Percentiles rank a stretch among this genome's conserved stretches.
phyloP scores from a whole-genome alignment of 139 green algal species.

The Tetradesmus obliquus region DNA sequence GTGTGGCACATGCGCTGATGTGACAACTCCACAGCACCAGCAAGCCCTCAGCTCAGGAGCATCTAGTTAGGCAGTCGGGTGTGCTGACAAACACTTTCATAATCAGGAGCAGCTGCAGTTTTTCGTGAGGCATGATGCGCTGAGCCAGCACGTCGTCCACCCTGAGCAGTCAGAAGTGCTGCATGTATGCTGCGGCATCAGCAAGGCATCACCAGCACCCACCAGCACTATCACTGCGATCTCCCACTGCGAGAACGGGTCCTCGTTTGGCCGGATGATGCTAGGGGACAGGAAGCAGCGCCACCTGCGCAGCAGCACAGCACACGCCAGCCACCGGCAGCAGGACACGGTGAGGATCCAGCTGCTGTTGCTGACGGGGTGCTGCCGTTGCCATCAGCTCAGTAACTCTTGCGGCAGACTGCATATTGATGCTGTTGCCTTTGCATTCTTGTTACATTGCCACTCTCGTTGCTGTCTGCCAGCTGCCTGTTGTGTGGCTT shows the following conservation, averaged over 20 bases:
- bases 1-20: neutral
- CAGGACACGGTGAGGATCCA: neutral
- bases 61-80: too few relatives aligned
- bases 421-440: too few relatives aligned
- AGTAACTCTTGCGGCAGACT: neutral
- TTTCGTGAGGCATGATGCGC: too few relatives aligned
- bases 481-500: too few relatives aligned
- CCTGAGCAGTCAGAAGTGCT: too few relatives aligned
- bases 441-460: too few relatives aligned
- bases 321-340: neutral
- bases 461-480: too few relatives aligned
- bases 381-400: neutral
- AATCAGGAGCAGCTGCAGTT: too few relatives aligned
- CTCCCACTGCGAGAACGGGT: constrained; percentile 46
- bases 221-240: constrained; percentile 46
- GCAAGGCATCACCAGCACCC: neutral
- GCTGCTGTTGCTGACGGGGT: neutral
- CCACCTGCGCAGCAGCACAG: constrained; percentile 31
- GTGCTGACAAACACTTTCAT: too few relatives aligned
- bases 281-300: constrained; percentile 40
- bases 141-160: too few relatives aligned
- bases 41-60: too few relatives aligned
- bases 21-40: neutral
- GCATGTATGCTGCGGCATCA: neutral
- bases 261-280: constrained; percentile 40